Conservation (phyloP, 2,329 filamentous ascomycete genomes). For the Apiospora koreana region DNA sequence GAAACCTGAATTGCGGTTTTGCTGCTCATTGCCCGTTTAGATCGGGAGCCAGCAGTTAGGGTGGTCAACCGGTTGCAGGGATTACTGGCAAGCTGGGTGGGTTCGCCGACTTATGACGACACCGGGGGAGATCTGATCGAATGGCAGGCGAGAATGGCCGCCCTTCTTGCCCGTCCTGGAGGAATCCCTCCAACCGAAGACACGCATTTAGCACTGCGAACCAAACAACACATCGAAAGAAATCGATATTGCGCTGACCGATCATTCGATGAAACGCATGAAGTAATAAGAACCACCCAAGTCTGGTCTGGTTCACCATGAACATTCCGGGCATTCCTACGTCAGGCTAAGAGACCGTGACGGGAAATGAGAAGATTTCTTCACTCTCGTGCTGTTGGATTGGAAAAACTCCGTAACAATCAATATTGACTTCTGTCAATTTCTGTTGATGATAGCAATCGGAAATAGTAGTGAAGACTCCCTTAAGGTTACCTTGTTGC, state of each 20-base stretch:
- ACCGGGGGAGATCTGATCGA: conserved; percentile 1
- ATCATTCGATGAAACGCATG: conserved; percentile 8
- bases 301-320: not conserved
- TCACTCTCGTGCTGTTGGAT: not conserved
- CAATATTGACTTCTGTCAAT: not conserved
- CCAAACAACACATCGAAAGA: not conserved
- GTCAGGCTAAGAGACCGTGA: not conserved
- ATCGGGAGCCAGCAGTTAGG: not conserved
- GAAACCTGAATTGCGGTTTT: conserved; percentile 2
- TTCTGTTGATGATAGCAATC: not conserved
- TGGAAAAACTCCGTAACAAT: not conserved
- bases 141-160: not conserved
- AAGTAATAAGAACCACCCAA: not conserved
- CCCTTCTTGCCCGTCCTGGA: not conserved
- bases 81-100: not conserved
- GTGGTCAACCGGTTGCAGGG: not conserved
- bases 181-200: not conserved
- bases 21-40: not conserved
- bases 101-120: not conserved
- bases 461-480: not conserved
- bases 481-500: no score
- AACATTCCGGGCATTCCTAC: not conserved
- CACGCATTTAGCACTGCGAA: not conserved
- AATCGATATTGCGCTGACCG: not conserved
- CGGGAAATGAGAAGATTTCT: not conserved